Base-by-base conservation (phyloP, 2,329 filamentous ascomycete species). In the Fusarium clavum region DNA sequence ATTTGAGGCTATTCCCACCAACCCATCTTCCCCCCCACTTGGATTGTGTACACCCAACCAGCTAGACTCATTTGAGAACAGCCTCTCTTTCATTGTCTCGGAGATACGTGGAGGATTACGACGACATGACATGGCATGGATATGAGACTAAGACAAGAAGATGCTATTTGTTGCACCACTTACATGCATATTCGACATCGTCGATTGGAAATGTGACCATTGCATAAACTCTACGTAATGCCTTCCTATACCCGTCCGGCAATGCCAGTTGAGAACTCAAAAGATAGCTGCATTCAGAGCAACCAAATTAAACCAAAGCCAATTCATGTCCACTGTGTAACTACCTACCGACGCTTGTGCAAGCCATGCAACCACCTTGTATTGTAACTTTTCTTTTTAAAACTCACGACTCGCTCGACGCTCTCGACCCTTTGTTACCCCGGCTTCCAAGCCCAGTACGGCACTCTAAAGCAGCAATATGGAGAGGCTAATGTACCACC, bases 1-100 rank as follows among this genome's bases (percentile, higher is more conserved):
- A 53, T 53, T 48, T 67, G 67, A 67, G 34, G 57, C 67, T 70
- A 51, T 70, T 67, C 63, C 47, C 64, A 67, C 49, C 11, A 6
- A 27, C 25, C 25, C 25, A 25, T 25, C 25, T 25, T 20, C 25
- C 8, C 25, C 58, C 61, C 61, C 52, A 66, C 65, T 24, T 44
- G 49, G 22, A 38, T 38, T 32, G 24, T 47, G 43, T 38, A 38
- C 18, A 38, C 38, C 52, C 51, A 53, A 22, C 54, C 51, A 34
- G 24, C 49, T 52, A 52, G 18, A 16, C 49, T 52, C 20, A 20
- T n/a, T n/a, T 11, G 18, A 38, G 40, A 20, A 20, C n/a, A 27
- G 48, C 9, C 22, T 29, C 18, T 20, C 22, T n/a, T 47, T 27
- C 38, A 43, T 53, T 45, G 45, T 53, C 60, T 61, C n/a, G 32